Evolutionary conservation across 768 basidiomycete species (phyloP), one percentile per base, ranked within the genome.

Genomic region (Favolaschia claudopus): DNA sequence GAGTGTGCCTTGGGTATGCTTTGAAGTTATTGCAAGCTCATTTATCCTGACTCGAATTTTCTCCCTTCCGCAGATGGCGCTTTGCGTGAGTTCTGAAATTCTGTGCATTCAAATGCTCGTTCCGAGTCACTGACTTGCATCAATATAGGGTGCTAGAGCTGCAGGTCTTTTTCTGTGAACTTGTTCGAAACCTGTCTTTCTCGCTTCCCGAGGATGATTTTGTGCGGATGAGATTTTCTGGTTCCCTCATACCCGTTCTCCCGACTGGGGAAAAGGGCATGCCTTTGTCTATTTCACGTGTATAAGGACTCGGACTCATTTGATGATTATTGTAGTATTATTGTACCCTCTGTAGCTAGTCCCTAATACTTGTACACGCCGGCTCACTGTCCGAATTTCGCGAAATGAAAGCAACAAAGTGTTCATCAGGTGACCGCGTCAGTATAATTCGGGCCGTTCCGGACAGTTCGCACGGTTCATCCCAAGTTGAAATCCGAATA

Each of bases 131-230:
- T n/a, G n/a, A n/a, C n/a, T n/a, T n/a, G n/a, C n/a, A n/a, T n/a
- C n/a, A n/a, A n/a, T n/a, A n/a, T 10, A 58, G 57, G 17, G n/a
- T 58, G 32, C 28, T 58, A 31, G 57, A 58, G 44, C 51, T 58
- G 57, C 45, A 46, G 29, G 45, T 46, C 45, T 7, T 46, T 10
- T 10, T 46, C 22, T 40, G 43, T 28, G 58, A 59, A 22, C 20
- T 59, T 36, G 58, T 59, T 2, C 36, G 37, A 2, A 59, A 42
- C 7, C 48, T 59, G 33, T 48, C 50, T 1, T 53, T 58, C 19
- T 20, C 34, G 2, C 34, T 38, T 8, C 28, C 57, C 34, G 42
- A 58, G 12, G 40, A 51, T 13, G 42, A 45, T 5, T 24, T 24
- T 9, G 8, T 38, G 15, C 43, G 40, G 0, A 31, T 20, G 12